Percentiles rank a stretch among this genome's conserved stretches.
phyloP scores from a whole-genome alignment of 331 rosid genomes.

The Pyrus hybrid region DNA sequence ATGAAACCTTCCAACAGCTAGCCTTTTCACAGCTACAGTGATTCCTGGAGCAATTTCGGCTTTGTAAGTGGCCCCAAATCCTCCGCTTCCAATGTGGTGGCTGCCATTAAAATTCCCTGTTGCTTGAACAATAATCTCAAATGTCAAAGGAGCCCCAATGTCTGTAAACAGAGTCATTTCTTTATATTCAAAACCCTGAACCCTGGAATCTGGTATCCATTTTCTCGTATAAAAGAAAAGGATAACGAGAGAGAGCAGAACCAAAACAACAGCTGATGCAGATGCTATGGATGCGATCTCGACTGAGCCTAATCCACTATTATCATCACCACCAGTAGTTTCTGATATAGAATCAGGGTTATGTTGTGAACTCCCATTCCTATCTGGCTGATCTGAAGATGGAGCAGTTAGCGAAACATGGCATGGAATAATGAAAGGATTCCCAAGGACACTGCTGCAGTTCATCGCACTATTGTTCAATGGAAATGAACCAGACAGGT shows the following conservation, averaged over 20 bases:
- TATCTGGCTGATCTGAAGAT: conserved; percentile 7
- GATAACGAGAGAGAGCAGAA: conserved; percentile 27
- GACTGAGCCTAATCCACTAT: conserved; percentile 17
- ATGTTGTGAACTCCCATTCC: neutral
- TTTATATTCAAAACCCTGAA: conserved; percentile 29
- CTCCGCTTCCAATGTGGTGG: conserved; percentile 41
- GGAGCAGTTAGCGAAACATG: conserved; percentile 8
- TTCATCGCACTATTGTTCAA: conserved; percentile 18
- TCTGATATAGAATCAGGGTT: neutral
- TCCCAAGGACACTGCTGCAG: conserved; percentile 23
- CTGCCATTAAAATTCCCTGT: conserved; percentile 37
- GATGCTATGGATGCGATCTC: conserved; percentile 32
- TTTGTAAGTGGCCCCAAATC: conserved; percentile 44
- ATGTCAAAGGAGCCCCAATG: conserved; percentile 29
- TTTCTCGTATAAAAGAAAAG: conserved; percentile 35
- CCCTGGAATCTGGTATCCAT: conserved; percentile 34
- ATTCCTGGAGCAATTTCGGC: conserved; percentile 35
- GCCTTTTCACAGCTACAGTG: conserved; percentile 38
- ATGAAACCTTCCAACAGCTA: conserved; percentile 42
- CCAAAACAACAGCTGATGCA: conserved; percentile 26
- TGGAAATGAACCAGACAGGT: conserved; percentile 28
- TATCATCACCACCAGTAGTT: neutral
- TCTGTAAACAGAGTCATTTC: conserved; percentile 29
- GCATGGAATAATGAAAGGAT: conserved; percentile 20
- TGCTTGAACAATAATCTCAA: conserved; percentile 33